A percentile compares a stretch with the other conserved stretches of the same genome.
phyloP scores from a whole-genome alignment of 2,329 filamentous ascomycete genomes.

The Epichloe coenophiala region DNA sequence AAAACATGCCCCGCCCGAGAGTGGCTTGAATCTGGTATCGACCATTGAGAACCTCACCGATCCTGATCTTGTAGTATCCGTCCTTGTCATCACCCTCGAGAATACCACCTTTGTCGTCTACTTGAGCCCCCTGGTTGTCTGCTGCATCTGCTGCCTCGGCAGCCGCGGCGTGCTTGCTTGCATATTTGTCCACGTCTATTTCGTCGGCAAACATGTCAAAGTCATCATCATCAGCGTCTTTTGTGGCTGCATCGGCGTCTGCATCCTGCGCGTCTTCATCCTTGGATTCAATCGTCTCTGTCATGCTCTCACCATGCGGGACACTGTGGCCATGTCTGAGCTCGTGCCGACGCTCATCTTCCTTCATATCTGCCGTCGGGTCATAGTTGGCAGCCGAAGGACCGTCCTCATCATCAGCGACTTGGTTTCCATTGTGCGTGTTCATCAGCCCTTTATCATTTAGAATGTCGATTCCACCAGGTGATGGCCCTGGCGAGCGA shows the following conservation, averaged over 20 bases:
- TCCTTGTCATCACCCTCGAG: constrained; percentile 90
- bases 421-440: constrained; percentile 30
- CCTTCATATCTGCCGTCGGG: constrained; percentile 75
- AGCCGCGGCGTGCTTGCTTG: constrained; percentile 33
- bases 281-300: constrained; percentile 3
- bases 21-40: constrained; percentile 82
- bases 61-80: constrained; percentile 90
- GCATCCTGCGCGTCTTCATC: not conserved
- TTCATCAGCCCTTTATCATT: constrained; percentile 58
- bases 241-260: constrained; percentile 20
- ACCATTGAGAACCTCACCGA: constrained; percentile 77
- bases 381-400: constrained; percentile 92
- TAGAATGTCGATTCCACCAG: constrained; percentile 47
- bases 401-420: constrained; percentile 43
- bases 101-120: constrained; percentile 58
- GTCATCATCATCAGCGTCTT: constrained; percentile 52
- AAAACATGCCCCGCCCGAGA: constrained; percentile 91
- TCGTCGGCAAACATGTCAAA: constrained; percentile 87
- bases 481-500: constrained; percentile 31
- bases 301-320: constrained; percentile 29
- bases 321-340: constrained; percentile 44
- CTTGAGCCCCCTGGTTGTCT: constrained; percentile 34
- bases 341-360: constrained; percentile 62
- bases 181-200: constrained; percentile 53
- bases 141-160: constrained; percentile 23